Base-by-base conservation (phyloP, 768 basidiomycete genomes). In the Hysterangium stoloniferum region DNA sequence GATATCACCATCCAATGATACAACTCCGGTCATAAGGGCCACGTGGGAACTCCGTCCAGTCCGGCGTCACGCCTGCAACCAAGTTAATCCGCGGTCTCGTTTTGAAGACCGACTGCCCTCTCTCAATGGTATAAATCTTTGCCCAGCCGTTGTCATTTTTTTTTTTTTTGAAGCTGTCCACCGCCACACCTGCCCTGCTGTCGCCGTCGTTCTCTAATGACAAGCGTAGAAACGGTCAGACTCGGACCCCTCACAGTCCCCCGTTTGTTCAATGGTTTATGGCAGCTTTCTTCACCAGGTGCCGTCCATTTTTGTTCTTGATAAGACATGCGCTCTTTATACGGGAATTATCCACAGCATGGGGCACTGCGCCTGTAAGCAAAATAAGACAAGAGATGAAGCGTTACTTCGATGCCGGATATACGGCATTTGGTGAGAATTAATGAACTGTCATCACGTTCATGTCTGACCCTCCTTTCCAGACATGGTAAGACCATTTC, bases 191-290 rank as follows among this genome's bases (percentile, higher is more conserved):
- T 9, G n/a, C n/a, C n/a, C n/a, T n/a, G n/a, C n/a, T n/a, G n/a
- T n/a, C n/a, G n/a, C n/a, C n/a, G n/a, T n/a, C 17, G 34, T 17
- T 13, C 34, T 17, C 17, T 36, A 36, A 36, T 41, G 20, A 42
- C 51, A 47, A 17, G 22, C 24, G 55, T 57, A 37, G 78, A 82
- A 63, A 74, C 72, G 0, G 78, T 78, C 56, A 63, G 61, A 19
- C 71, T 85, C 20, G 84, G 84, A 13, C 75, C 76, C 4, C 74
- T 78, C 57, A 58, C 59, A 20, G 73, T 71, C 17, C 80, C 86
- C 31, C 77, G 86, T 48, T 61, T 89, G 48, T 86, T 84, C 82
- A 77, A 74, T 6, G 86, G 86, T 8, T 74, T 91, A 3, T 91
- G 88, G 88, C 89, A 91, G 55, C 76, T 91, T 32, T 88, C 88